Base-by-base conservation (phyloP, 192 early-diverging fungal species). In the Linnemannia hyalina region DNA sequence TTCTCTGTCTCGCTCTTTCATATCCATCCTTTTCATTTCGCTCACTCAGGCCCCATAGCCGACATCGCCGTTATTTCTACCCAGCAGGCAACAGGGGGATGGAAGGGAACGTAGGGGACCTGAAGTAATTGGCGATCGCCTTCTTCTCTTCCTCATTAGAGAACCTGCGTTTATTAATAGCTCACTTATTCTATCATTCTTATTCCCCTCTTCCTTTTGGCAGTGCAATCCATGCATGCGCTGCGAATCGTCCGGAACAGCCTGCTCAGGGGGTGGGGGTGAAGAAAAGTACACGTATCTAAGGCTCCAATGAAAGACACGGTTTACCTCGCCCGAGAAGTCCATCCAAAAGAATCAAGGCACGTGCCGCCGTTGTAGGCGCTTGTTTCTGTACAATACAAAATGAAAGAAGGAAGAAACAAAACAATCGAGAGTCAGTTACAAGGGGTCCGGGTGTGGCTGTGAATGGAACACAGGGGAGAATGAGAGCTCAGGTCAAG, bases 401-500 rank as follows among this genome's bases (percentile, higher is more conserved):
- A 26, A 23, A 60, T 10, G n/a, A 65, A 32, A 35, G 60, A 3
- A 63, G 10, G 26, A n/a, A 10, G 9, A 63, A 29, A n/a, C 47
- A 35, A 52, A 52, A 18, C 49, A 22, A 52, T 52, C 49, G 4
- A 65, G 26, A 13, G 60, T 65, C 60, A 65, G 29, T 26, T 9
- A 57, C 1, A 8, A 57, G 55, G 60, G n/a, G 10, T 26, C 29
- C 60, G 18, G 15, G 15, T 65, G n/a, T 32, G n/a, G 60, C 60
- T 65, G 60, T 41, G 73, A 35, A 22, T 29, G 49, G 32, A 32
- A 74, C 26, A 57, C 35, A 29, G 40, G 44, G 35, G 29, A 2
- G 54, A 49, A 68, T 13, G 35, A 40, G 35, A 75, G 80, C 80
- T 82, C 80, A 82, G 80, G 74, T 82, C 80, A 82, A 82, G 80